Base-by-base conservation (phyloP, 768 basidiomycete genomes). In the Tricholoma sp. region DNA sequence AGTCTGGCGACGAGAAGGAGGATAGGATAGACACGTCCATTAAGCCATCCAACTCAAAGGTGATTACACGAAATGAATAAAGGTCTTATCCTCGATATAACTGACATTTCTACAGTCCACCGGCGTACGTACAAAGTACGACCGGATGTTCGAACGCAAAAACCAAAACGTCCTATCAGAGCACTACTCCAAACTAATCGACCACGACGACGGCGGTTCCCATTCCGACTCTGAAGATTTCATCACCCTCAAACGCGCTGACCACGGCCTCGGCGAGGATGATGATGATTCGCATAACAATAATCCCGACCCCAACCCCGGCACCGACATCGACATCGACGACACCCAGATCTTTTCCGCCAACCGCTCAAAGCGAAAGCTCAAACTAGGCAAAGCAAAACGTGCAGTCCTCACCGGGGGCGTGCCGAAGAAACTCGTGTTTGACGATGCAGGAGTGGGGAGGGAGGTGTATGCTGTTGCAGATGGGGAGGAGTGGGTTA, bases 121-220 rank as follows among this genome's bases (percentile, higher is more conserved):
- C 9, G 74, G 71, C 43, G 86, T 89, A 0, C 83, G 90, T 52
- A 98, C 96, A 2, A 98, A 96, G 73, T 97, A 98, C 70, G 96
- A 98, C 71, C 84, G 92, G 53, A 98, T 99, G 94, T 98, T 98
- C 68, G 89, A 91, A 66, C 84, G 95, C 56, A 96, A 92, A 70
- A 98, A 97, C 68, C 95, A 97, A 69, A 88, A 85, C 61, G 86
- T 98, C 50, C 80, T 98, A 31, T 93, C 94, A 0, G 83, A 86
- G 58, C 94, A 97, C 70, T 98, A 97, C 74, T 80, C 77, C 57
- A 93, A 91, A 66, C 85, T 99, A 37, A 77, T 98, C 58, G 89
- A 91, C 59, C 87, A 87, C 61, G 76, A 76, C 70, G 72, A 67
- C 10, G 65, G 67, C 27, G 76, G 74, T 12, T 29, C 47, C 14